Conservation (phyloP, 306 rosid species). For the Rubus idaeus region DNA sequence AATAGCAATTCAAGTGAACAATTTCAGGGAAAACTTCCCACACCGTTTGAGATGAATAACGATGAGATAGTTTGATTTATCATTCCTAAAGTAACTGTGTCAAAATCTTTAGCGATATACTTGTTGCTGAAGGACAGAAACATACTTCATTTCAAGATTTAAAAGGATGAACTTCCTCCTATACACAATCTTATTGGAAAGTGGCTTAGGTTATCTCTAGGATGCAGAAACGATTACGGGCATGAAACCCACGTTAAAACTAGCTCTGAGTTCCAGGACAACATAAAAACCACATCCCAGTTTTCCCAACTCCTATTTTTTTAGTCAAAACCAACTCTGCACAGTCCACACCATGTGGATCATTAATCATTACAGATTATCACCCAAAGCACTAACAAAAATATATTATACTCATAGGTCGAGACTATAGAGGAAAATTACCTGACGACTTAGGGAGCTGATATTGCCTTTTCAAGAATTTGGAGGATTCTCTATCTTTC, state of each 20-base stretch:
- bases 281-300: conserved; percentile 4
- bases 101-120: neutral
- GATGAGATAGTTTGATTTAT: neutral
- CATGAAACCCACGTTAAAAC: neutral
- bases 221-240: neutral
- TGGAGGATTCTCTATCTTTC: conserved; percentile 54
- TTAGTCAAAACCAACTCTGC: neutral
- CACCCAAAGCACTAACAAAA: neutral
- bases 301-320: neutral
- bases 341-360: neutral
- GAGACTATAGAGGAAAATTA: conserved; percentile 10
- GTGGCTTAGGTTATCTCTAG: neutral
- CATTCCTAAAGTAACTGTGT: neutral
- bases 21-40: neutral
- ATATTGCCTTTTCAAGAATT: conserved; percentile 45
- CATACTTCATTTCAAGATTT: too few relatives aligned
- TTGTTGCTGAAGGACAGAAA: neutral
- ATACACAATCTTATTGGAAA: neutral
- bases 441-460: conserved; percentile 60
- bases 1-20: neutral
- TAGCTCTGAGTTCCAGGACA: neutral
- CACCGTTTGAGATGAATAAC: neutral
- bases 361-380: neutral
- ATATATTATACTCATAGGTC: neutral
- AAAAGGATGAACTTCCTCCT: neutral